Evolutionary conservation across 2,329 filamentous ascomycete species (phyloP), one percentile per base, ranked within the genome.

Genomic region (Trichoderma oligosporum): DNA sequence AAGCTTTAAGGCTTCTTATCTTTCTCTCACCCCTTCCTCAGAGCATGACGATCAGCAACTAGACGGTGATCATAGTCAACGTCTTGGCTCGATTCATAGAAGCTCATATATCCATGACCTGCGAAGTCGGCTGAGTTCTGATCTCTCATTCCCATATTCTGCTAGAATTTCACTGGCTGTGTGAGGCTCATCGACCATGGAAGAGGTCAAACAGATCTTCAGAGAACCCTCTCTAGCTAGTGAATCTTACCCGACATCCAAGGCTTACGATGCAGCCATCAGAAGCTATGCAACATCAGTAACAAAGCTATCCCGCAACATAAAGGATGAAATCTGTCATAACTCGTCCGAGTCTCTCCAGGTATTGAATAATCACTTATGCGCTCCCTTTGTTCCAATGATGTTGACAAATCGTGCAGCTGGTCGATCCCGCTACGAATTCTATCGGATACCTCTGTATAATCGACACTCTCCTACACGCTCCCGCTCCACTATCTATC

Each of bases 391-490:
- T 31, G 2, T 2, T n/a, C 18, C 24, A n/a, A 6, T 7, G 2
- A 9, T 33, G 20, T 22, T 51, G 31, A 55, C 14, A 9, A 24
- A n/a, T 4, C 7, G 11, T 25, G 3, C 31, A 83, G 77, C 65
- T 71, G 11, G 65, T 83, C 24, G 67, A 82, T 61, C 78, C 81
- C 1, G 67, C 72, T 7, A 56, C 71, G 42, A 72, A 84, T 63
- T 79, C 81, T 7, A 74, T 82, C 55, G 80, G 80, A 22, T 81
- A 77, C 64, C 72, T 82, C 29, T 66, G 71, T 51, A 61, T 84
- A 38, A 70, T 84, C 52, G 73, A 78, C 57, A 64, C 68, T 29
- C 64, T 77, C 29, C 59, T 76, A 31, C 63, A 67, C 29, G 54
- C 58, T 4, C 41, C 59, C 9, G 61, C 59, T 9, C 60, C 71